Percentiles rank a stretch among this genome's conserved stretches.
Evolutionary conservation across 768 basidiomycete genomes (phyloP).

Genomic region (Astraeus odoratus): DNA sequence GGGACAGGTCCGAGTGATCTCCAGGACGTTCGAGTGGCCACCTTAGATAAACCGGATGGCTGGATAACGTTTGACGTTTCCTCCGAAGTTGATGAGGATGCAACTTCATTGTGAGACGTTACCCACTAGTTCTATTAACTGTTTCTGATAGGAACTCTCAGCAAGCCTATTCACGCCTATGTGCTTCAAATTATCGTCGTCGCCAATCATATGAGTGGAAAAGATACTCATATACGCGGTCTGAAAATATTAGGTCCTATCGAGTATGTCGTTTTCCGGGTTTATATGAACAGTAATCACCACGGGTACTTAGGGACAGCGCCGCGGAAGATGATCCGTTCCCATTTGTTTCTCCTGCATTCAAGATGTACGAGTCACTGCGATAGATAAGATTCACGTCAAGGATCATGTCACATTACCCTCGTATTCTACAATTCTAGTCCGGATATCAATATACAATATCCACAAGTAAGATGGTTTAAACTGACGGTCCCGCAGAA

Average conservation of each 20-base stretch:
- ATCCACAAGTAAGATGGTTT: slow-evolving; percentile 3
- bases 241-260: slow-evolving; percentile 79
- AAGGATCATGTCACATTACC: slow-evolving; percentile 14
- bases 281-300: neutral
- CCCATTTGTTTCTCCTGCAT: slow-evolving; percentile 54
- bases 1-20: slow-evolving; percentile 89
- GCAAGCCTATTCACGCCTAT: slow-evolving; percentile 84
- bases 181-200: slow-evolving; percentile 86
- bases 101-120: slow-evolving; percentile 65
- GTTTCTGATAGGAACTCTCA: slow-evolving; percentile 32
- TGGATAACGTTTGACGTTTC: slow-evolving; percentile 89
- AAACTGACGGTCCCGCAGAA: neutral
- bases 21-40: slow-evolving; percentile 83
- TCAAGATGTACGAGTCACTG: slow-evolving; percentile 75
- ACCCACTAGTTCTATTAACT: no score
- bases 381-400: slow-evolving; percentile 35
- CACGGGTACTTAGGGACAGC: slow-evolving; percentile 30
- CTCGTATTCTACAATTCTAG: slow-evolving; percentile 17
- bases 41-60: slow-evolving; percentile 86
- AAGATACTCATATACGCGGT: slow-evolving; percentile 96
- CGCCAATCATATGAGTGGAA: slow-evolving; percentile 96
- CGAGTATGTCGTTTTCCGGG: slow-evolving; percentile 45
- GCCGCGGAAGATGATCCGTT: slow-evolving; percentile 62
- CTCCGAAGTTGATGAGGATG: slow-evolving; percentile 71
- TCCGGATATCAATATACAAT: slow-evolving; percentile 12